A percentile compares a stretch with the other conserved stretches of the same genome.
Evolutionary conservation across 306 rosid genomes (phyloP).

Genomic region (Nissolia schottii): DNA sequence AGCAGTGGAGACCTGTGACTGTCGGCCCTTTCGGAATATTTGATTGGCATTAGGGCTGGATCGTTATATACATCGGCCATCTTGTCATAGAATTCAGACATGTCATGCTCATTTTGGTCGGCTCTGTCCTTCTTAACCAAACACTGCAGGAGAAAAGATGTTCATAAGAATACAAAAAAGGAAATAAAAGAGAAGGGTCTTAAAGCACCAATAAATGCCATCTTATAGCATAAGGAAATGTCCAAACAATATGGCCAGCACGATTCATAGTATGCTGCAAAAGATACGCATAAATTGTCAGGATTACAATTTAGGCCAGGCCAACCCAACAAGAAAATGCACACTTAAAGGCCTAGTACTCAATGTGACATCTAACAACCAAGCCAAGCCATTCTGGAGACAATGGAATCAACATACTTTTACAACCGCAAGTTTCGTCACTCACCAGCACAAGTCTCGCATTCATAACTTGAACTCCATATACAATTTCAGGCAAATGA

Average conservation of each 20-base stretch:
- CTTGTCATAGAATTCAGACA: constrained; percentile 49
- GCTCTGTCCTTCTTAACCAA: constrained; percentile 69
- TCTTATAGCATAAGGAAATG: neutral
- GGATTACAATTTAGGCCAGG: neutral
- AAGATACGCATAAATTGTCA: neutral
- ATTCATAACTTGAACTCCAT: neutral
- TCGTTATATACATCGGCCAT: constrained; percentile 53
- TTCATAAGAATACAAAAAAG: constrained; percentile 3
- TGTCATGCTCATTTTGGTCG: constrained; percentile 44
- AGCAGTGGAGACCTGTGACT: constrained; percentile 55
- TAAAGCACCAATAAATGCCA: neutral
- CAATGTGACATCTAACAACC: neutral
- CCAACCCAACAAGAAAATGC: neutral
- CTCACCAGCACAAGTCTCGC: neutral
- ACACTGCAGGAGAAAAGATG: constrained; percentile 47
- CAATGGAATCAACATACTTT: neutral
- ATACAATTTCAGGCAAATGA: neutral
- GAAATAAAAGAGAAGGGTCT: neutral
- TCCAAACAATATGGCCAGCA: neutral
- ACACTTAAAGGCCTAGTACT: neutral
- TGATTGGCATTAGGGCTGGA: constrained; percentile 52
- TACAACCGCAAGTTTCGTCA: no score
- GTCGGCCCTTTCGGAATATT: constrained; percentile 32
- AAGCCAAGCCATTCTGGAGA: neutral
- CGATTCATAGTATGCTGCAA: neutral